These are phyloP conservation scores for Arxiozyma bovina DNA, from an alignment of 1,139 yeast species.

Conservation along the genomic window DNA sequence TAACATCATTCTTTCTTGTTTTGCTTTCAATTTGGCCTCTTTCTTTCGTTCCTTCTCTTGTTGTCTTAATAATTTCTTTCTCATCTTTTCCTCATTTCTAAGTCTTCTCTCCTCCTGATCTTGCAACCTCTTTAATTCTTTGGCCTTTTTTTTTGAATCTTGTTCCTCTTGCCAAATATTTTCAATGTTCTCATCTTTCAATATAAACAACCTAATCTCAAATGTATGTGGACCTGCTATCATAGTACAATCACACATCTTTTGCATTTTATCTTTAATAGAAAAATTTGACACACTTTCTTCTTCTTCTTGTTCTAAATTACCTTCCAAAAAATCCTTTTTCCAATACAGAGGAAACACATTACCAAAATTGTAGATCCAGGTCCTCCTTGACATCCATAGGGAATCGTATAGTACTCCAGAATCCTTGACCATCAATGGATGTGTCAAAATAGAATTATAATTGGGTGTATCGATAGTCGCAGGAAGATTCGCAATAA, in stretches of 20 bases:
- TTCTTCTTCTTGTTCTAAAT: constrained; percentile 32
- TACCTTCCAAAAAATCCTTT: constrained; percentile 34
- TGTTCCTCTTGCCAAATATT: constrained; percentile 33
- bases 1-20: constrained; percentile 16
- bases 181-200: constrained; percentile 59
- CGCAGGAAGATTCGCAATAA: constrained; percentile 63
- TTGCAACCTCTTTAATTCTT: constrained; percentile 33
- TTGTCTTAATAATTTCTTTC: constrained; percentile 24
- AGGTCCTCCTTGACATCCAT: constrained; percentile 64
- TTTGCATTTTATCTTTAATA: constrained; percentile 79
- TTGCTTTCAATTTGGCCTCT: constrained; percentile 16
- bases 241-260: constrained; percentile 67
- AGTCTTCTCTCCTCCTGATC: constrained; percentile 32
- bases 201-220: constrained; percentile 66
- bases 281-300: constrained; percentile 15
- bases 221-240: constrained; percentile 77
- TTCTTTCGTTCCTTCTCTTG: constrained; percentile 24
- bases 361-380: constrained; percentile 47
- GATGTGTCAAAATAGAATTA: constrained; percentile 44
- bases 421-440: constrained; percentile 64
- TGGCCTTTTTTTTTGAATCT: constrained; percentile 32
- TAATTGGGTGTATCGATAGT: constrained; percentile 56
- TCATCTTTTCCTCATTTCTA: constrained; percentile 26
- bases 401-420: constrained; percentile 65
- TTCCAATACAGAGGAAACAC: constrained; percentile 75